A percentile compares a stretch with the other conserved stretches of the same genome.
Evolutionary conservation across 257 asterid species (phyloP).

Genomic region (Plantago elongata): DNA sequence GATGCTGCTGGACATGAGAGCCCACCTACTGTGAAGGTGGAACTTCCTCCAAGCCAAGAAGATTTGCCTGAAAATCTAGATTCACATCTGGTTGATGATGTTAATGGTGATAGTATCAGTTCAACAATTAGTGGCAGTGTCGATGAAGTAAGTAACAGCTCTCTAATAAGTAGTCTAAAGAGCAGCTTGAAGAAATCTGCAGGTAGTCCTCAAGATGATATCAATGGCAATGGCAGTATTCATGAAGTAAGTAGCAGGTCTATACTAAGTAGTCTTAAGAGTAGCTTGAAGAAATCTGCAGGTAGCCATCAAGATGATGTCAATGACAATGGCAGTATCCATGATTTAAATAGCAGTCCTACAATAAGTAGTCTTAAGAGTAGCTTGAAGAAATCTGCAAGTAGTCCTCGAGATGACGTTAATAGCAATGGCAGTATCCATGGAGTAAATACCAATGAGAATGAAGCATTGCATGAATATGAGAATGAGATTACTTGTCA

Average conservation of each 20-base stretch:
- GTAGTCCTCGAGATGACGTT: conserved; percentile 21
- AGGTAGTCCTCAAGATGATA: conserved; percentile 24
- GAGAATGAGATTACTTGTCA: conserved; percentile 31
- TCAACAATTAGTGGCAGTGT: conserved; percentile 20
- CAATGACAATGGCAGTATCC: conserved; percentile 15
- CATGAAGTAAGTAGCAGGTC: too few relatives aligned
- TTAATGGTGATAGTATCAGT: conserved; percentile 26
- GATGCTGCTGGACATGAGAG: conserved; percentile 62
- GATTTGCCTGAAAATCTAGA: conserved; percentile 32
- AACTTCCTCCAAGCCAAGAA: conserved; percentile 58
- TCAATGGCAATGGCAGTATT: conserved; percentile 18
- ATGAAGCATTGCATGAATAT: conserved; percentile 27
- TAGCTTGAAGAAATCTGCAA: conserved; percentile 64
- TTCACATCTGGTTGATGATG: conserved; percentile 24
- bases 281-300: conserved; percentile 70
- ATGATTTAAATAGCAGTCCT: conserved; percentile 4
- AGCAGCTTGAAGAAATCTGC: conserved; percentile 75
- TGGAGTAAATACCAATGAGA: conserved; percentile 21
- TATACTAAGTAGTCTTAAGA: conserved; percentile 36
- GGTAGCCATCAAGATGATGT: conserved; percentile 23
- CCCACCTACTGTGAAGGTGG: conserved; percentile 64
- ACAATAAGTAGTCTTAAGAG: conserved; percentile 44
- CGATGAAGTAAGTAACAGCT: background rate
- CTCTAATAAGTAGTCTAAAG: conserved; percentile 36
- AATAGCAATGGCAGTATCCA: conserved; percentile 15